Evolutionary conservation across 805 yeast genomes (phyloP).

Genomic region (Sugiyamaella qingdaonensis): DNA sequence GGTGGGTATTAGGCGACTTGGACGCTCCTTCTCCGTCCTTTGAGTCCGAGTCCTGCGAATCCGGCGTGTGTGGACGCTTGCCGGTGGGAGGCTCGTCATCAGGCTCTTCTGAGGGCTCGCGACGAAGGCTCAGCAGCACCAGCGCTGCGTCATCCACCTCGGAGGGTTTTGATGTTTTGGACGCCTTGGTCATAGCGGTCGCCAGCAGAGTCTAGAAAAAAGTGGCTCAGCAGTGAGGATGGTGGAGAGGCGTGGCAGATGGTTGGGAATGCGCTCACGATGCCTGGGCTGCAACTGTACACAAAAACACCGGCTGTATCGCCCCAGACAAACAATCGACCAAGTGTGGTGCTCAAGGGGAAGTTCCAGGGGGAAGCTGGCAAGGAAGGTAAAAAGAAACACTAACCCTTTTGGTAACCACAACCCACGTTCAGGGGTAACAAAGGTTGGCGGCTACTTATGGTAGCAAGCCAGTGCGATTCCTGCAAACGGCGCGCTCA

Average conservation of each 20-base stretch:
- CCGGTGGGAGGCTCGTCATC: neutral
- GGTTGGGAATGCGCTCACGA: no score
- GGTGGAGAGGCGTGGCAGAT: no score
- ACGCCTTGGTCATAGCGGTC: neutral
- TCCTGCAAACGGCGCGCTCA: neutral
- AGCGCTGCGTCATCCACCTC: conserved; percentile 26
- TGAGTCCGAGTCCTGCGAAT: neutral
- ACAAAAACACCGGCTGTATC: no score
- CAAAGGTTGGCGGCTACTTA: neutral
- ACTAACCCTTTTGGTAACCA: neutral
- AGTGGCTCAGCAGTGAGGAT: neutral
- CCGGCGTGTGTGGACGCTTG: conserved; percentile 1
- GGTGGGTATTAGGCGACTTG: neutral
- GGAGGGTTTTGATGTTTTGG: conserved; percentile 12
- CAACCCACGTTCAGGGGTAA: neutral
- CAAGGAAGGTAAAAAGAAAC: conserved; percentile 1
- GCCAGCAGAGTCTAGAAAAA: neutral
- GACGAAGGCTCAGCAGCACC: conserved; percentile 22
- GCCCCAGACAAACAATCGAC: no score
- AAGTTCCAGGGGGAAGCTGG: conserved; percentile 7
- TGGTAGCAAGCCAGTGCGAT: neutral
- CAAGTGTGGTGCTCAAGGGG: neutral
- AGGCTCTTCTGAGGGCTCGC: neutral
- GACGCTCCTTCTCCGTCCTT: neutral
- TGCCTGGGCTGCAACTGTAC: no score